These are phyloP conservation scores for Iris pallida DNA, from an alignment of 116 monocot genomes.

Conservation along the genomic window DNA sequence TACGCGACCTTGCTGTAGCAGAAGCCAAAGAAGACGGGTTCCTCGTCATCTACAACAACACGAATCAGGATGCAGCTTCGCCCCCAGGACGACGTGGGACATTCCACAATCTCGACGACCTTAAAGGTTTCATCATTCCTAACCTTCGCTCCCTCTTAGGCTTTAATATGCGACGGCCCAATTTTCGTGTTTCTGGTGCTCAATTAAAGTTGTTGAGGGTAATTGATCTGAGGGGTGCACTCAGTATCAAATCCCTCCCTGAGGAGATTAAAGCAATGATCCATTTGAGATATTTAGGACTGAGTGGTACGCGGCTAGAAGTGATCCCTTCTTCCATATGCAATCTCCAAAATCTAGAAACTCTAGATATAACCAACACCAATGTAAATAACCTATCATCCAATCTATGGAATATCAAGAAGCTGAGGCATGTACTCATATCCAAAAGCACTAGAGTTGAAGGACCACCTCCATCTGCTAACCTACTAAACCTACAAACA, in stretches of 20 bases:
- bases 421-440: constrained; percentile 4
- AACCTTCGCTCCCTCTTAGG: too few species aligned
- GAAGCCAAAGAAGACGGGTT: constrained; percentile 14
- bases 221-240: constrained; percentile 10
- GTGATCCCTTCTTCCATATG: neutral
- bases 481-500: constrained; percentile 4
- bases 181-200: neutral
- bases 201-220: constrained; percentile 22
- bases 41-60: constrained; percentile 3
- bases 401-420: neutral
- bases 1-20: neutral
- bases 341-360: constrained; percentile 20
- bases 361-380: constrained; percentile 30
- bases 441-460: neutral
- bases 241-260: neutral
- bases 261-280: constrained; percentile 11
- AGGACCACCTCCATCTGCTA: neutral
- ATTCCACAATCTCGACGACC: neutral
- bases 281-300: constrained; percentile 19
- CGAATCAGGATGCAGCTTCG: neutral
- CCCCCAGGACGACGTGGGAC: neutral
- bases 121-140: neutral
- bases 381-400: constrained; percentile 6
- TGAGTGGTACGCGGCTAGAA: constrained; percentile 1
- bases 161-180: too few species aligned